These are phyloP conservation scores for Pseudodiploospora longispora DNA, from an alignment of 2,329 filamentous ascomycete genomes.

Conservation along the genomic window DNA sequence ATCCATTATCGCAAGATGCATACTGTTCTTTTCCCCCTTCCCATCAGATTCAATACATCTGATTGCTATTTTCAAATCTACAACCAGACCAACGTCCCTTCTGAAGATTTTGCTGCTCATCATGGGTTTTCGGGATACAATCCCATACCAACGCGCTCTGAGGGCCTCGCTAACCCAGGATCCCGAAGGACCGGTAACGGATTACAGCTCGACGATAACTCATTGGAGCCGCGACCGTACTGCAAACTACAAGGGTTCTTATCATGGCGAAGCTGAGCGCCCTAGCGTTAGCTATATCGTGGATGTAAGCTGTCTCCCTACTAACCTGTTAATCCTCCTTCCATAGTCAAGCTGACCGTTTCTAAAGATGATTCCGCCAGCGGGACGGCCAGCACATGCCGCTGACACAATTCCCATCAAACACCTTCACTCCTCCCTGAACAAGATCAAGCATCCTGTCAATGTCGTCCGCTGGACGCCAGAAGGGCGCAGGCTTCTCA, in stretches of 20 bases:
- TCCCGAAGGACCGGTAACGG: slow-evolving; percentile 70
- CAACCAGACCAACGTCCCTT: no score
- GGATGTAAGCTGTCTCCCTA: slow-evolving; percentile 46
- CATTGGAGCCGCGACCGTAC: slow-evolving; percentile 83
- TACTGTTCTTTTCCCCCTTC: no score
- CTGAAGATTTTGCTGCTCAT: no score
- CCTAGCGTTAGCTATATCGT: slow-evolving; percentile 85
- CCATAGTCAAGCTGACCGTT: slow-evolving; percentile 11
- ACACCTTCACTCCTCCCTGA: slow-evolving; percentile 93
- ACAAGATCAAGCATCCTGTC: slow-evolving; percentile 96
- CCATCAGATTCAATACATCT: no score
- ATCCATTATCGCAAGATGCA: no score
- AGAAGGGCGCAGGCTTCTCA: slow-evolving; percentile 83
- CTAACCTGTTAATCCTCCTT: background rate
- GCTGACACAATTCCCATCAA: slow-evolving; percentile 89
- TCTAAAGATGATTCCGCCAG: slow-evolving; percentile 73
- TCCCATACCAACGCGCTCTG: no score
- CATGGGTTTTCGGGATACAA: no score
- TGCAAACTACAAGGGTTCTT: slow-evolving; percentile 60
- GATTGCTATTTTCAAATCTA: no score
- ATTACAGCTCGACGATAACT: slow-evolving; percentile 83
- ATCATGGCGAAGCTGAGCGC: slow-evolving; percentile 68
- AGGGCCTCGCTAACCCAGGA: background rate
- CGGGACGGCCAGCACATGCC: slow-evolving; percentile 63
- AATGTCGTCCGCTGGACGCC: slow-evolving; percentile 98